Percentiles rank a stretch among this genome's conserved stretches.
These are phyloP conservation scores for Paxillus involutus DNA, from an alignment of 768 basidiomycete species.

Conservation along the genomic window DNA sequence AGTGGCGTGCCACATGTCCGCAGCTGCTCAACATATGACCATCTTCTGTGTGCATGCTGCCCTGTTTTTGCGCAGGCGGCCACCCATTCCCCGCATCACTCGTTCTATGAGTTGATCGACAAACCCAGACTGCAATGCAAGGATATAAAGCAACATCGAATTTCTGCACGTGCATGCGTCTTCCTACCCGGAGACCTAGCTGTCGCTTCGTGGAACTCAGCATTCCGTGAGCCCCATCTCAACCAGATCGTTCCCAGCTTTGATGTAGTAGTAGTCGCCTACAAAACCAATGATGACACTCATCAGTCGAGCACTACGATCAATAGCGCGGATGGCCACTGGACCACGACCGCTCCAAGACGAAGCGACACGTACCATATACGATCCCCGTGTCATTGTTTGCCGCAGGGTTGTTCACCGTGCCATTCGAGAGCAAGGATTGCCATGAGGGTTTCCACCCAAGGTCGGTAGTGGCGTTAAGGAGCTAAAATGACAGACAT, in stretches of 20 bases:
- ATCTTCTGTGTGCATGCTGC: too few relatives aligned
- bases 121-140: too few relatives aligned
- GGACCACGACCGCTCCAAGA: neutral
- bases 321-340: neutral
- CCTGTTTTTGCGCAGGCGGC: too few relatives aligned
- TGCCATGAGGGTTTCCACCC: slow-evolving; percentile 64
- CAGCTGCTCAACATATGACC: too few relatives aligned
- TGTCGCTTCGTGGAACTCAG: neutral
- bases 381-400: slow-evolving; percentile 64
- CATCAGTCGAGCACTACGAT: neutral
- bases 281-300: neutral
- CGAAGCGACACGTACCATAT: slow-evolving; percentile 38
- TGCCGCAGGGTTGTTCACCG: slow-evolving; percentile 48
- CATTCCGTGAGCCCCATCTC: slow-evolving; percentile 44
- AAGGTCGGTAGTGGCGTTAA: slow-evolving; percentile 46
- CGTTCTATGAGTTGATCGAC: too few relatives aligned
- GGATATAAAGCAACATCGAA: too few relatives aligned
- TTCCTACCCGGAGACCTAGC: too few relatives aligned
- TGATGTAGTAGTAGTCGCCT: slow-evolving; percentile 68
- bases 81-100: too few relatives aligned
- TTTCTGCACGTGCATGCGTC: too few relatives aligned
- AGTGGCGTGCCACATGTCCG: too few relatives aligned
- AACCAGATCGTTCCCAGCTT: slow-evolving; percentile 53
- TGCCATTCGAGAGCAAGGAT: slow-evolving; percentile 64
- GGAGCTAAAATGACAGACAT: slow-evolving; percentile 33